Evolutionary conservation across 352 stramenopile genomes (phyloP).

Genomic region (Poterioochromonas sp.): DNA sequence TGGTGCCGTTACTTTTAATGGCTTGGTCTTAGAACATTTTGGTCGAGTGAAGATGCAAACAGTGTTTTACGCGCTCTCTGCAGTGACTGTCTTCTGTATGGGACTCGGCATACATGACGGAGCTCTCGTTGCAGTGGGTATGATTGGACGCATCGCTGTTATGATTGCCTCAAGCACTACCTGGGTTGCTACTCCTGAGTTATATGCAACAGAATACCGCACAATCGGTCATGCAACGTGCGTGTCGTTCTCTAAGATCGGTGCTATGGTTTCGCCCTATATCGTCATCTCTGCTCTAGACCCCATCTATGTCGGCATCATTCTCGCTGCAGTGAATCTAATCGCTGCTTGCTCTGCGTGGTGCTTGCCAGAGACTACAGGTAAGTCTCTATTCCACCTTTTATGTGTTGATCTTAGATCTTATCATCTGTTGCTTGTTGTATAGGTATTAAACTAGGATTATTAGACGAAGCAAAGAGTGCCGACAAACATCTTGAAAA

Average conservation of each 20-base stretch:
- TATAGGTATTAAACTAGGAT: too few relatives aligned
- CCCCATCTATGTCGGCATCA: not conserved
- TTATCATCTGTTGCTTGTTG: too few relatives aligned
- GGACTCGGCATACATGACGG: not conserved
- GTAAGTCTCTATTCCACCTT: not conserved
- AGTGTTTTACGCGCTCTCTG: not conserved
- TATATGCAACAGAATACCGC: slow-evolving; percentile 15
- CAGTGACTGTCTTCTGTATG: not conserved
- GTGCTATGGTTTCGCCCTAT: slow-evolving; percentile 12
- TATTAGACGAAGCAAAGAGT: too few relatives aligned
- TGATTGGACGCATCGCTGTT: slow-evolving; percentile 7
- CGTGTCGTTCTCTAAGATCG: not conserved
- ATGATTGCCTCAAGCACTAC: slow-evolving; percentile 18
- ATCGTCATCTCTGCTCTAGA: not conserved
- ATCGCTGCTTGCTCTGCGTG: not conserved
- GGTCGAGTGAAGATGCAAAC: slow-evolving; percentile 3
- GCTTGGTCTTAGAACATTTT: not conserved
- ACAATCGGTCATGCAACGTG: not conserved
- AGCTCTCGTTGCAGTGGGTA: not conserved
- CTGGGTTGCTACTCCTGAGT: slow-evolving; percentile 30
- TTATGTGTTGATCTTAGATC: too few relatives aligned
- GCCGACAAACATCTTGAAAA: too few relatives aligned
- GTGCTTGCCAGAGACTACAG: slow-evolving; percentile 16
- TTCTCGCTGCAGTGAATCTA: not conserved
- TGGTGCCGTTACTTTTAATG: not conserved